phyloP scores from a whole-genome alignment of 805 yeast genomes.

The Sungouiozyma ichnusensis region DNA sequence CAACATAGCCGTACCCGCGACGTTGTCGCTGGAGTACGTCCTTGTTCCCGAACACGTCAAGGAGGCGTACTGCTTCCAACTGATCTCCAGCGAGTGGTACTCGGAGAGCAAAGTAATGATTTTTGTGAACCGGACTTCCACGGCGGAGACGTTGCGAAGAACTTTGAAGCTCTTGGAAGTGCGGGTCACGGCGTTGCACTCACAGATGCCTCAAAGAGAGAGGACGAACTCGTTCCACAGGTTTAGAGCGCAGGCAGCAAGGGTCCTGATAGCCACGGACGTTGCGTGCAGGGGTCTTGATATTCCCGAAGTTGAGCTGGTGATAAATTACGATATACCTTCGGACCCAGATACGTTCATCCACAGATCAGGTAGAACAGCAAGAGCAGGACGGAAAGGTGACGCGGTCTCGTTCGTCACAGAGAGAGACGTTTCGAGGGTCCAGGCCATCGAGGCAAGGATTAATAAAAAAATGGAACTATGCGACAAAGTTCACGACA shows the following conservation, averaged over 20 bases:
- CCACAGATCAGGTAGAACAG: slow-evolving; percentile 97
- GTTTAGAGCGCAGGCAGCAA: slow-evolving; percentile 89
- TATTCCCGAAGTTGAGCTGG: slow-evolving; percentile 86
- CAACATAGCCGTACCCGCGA: slow-evolving; percentile 69
- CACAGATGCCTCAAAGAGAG: slow-evolving; percentile 89
- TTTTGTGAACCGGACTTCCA: slow-evolving; percentile 81
- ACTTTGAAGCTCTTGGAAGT: slow-evolving; percentile 63
- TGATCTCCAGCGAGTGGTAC: slow-evolving; percentile 54
- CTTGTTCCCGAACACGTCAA: slow-evolving; percentile 81
- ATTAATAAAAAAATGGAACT: slow-evolving; percentile 72
- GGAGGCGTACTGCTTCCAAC: slow-evolving; percentile 72
- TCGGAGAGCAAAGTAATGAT: slow-evolving; percentile 64
- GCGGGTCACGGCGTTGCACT: slow-evolving; percentile 81
- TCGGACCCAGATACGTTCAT: slow-evolving; percentile 94
- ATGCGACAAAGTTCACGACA: slow-evolving; percentile 62
- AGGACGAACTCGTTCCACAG: slow-evolving; percentile 85
- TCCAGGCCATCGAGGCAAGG: slow-evolving; percentile 79
- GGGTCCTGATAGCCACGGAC: slow-evolving; percentile 88
- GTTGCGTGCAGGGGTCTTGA: slow-evolving; percentile 97
- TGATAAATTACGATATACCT: slow-evolving; percentile 85
- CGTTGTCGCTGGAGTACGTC: slow-evolving; percentile 53
- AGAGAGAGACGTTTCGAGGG: slow-evolving; percentile 73
- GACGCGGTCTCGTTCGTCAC: slow-evolving; percentile 73
- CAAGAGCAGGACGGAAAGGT: slow-evolving; percentile 92
- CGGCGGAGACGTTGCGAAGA: slow-evolving; percentile 81